phyloP scores from a whole-genome alignment of 78 protist species.

The Paratrimastix pyriformis region DNA sequence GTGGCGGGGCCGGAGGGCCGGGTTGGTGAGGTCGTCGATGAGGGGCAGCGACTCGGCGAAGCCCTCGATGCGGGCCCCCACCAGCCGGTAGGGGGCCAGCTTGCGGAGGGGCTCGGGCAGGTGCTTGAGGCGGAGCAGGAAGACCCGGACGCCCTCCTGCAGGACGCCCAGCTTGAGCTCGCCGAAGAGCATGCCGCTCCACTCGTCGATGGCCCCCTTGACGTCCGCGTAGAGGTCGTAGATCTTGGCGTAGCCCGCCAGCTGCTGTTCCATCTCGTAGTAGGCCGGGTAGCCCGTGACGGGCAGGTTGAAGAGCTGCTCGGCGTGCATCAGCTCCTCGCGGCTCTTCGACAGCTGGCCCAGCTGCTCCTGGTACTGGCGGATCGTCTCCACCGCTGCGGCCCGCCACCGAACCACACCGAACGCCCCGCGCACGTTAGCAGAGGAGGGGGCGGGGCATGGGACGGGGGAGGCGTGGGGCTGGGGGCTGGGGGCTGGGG shows the following conservation, averaged over 20 bases:
- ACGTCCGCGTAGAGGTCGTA: constrained; percentile 39
- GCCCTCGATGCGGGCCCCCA: constrained; percentile 25
- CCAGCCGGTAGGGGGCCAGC: constrained; percentile 6
- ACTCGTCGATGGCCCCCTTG: constrained; percentile 17
- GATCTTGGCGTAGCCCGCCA: constrained; percentile 11
- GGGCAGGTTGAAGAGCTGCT: constrained; percentile 57
- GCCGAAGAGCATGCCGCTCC: constrained; percentile 56
- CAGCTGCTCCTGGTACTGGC: constrained; percentile 17
- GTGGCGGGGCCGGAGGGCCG: constrained; percentile 72
- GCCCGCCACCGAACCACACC: too few relatives aligned
- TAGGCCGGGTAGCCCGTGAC: constrained; percentile 41
- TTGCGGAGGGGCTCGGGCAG: constrained; percentile 14
- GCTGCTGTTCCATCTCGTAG: constrained; percentile 17
- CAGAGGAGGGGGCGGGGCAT: too few relatives aligned
- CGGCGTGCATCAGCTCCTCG: constrained; percentile 43
- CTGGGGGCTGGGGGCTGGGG: too few relatives aligned
- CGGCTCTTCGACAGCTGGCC: neutral
- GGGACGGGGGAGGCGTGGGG: too few relatives aligned
- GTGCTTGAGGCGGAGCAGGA: neutral
- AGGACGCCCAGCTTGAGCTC: constrained; percentile 51
- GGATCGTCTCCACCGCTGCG: constrained; percentile 35
- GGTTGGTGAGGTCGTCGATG: constrained; percentile 48
- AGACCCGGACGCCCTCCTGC: constrained; percentile 27
- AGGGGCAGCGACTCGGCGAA: constrained; percentile 64
- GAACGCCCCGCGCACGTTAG: too few relatives aligned